Evolutionary conservation across 1,139 yeast genomes (phyloP).

Genomic region (Wickerhamomyces sp.): DNA sequence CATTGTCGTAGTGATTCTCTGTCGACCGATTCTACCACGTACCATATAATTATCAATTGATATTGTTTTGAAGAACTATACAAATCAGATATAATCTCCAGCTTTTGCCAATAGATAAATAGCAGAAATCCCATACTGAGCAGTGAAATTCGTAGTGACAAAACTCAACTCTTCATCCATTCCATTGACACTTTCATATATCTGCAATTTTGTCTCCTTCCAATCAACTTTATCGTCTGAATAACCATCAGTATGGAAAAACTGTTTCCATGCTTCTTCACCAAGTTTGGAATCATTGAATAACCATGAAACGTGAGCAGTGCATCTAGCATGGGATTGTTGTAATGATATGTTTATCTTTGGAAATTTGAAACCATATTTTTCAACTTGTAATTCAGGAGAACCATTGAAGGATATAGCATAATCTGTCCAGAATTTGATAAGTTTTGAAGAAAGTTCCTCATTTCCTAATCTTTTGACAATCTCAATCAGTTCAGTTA

Average conservation of each 20-base stretch:
- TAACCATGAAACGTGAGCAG: slow-evolving; percentile 10
- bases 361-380: slow-evolving; percentile 14
- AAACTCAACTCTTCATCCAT: slow-evolving; percentile 6
- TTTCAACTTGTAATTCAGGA: slow-evolving; percentile 5
- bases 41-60: no score
- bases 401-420: slow-evolving; percentile 8
- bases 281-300: slow-evolving; percentile 1
- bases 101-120: slow-evolving; percentile 2
- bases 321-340: slow-evolving; percentile 16
- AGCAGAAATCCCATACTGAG: slow-evolving; percentile 13
- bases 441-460: slow-evolving; percentile 2
- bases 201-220: not conserved
- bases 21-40: no score
- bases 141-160: slow-evolving; percentile 12
- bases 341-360: slow-evolving; percentile 1
- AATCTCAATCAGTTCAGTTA: slow-evolving; percentile 13
- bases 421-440: slow-evolving; percentile 11
- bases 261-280: slow-evolving; percentile 11
- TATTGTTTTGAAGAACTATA: no score
- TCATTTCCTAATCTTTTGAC: slow-evolving; percentile 1
- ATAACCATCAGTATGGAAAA: slow-evolving; percentile 12
- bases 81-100: not conserved
- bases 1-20: no score
- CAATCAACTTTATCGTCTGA: not conserved
- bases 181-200: not conserved